phyloP scores from a whole-genome alignment of 2,329 filamentous ascomycete genomes.

The Nigrograna mackinnonii region DNA sequence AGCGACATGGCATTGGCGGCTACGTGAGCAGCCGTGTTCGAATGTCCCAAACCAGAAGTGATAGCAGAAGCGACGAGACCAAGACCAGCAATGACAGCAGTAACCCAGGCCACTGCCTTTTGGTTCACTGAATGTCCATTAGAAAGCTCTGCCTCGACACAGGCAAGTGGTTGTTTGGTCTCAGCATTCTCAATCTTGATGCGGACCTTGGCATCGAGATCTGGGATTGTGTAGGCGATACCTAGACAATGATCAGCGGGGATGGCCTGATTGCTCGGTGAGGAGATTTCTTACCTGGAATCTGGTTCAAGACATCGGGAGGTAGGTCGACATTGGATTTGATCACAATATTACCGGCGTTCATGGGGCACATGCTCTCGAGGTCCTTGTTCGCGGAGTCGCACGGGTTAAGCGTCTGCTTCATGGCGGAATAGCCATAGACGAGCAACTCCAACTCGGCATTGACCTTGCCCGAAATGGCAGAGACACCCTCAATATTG shows the following conservation, averaged over 20 bases:
- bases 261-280: slow-evolving; percentile 1
- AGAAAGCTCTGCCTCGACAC: slow-evolving; percentile 83
- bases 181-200: slow-evolving; percentile 77
- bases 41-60: slow-evolving; percentile 86
- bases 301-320: slow-evolving; percentile 63
- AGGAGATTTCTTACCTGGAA: slow-evolving; percentile 63
- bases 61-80: slow-evolving; percentile 84
- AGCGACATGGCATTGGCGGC: slow-evolving; percentile 93
- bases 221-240: slow-evolving; percentile 87
- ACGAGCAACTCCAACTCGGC: slow-evolving; percentile 78
- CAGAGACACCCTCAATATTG: slow-evolving; percentile 79
- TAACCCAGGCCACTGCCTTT: slow-evolving; percentile 84
- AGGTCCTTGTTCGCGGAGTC: slow-evolving; percentile 51
- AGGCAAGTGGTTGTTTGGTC: slow-evolving; percentile 71
- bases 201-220: slow-evolving; percentile 83
- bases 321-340: slow-evolving; percentile 65
- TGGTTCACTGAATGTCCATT: slow-evolving; percentile 94
- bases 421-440: slow-evolving; percentile 78
- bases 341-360: slow-evolving; percentile 77
- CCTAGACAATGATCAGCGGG: slow-evolving; percentile 42
- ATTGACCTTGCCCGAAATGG: slow-evolving; percentile 78
- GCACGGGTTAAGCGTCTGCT: slow-evolving; percentile 75
- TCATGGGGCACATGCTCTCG: slow-evolving; percentile 90
- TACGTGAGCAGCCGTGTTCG: slow-evolving; percentile 92
- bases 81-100: slow-evolving; percentile 83